Conservation (phyloP, 2,329 filamentous ascomycete species). For the Nemania diffusa region DNA sequence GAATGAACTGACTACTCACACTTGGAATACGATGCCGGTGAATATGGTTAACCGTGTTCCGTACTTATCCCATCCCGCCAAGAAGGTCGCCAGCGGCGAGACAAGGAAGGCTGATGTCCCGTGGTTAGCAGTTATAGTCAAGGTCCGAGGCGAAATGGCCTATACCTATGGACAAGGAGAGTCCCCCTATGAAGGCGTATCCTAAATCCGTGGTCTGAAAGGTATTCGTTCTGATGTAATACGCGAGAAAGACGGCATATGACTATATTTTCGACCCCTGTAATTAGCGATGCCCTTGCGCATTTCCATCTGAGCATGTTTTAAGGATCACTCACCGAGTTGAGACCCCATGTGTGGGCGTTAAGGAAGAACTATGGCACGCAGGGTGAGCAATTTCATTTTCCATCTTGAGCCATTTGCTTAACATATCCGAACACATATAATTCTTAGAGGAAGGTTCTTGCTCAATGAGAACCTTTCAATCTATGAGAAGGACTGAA, state of each 20-base stretch:
- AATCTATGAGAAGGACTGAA: neutral
- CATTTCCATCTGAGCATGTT: conserved; percentile 9
- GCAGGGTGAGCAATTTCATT: neutral
- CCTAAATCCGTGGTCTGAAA: conserved; percentile 73
- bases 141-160: neutral
- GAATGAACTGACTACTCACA: conserved; percentile 48
- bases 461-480: neutral
- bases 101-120: conserved; percentile 66
- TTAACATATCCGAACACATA: neutral
- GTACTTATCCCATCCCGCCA: conserved; percentile 63
- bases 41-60: conserved; percentile 74
- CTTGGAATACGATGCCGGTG: conserved; percentile 72
- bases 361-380: conserved; percentile 62
- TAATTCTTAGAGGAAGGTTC: neutral
- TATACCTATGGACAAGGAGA: conserved; percentile 68
- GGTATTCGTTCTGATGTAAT: conserved; percentile 65
- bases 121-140: conserved; percentile 41
- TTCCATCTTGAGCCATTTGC: neutral
- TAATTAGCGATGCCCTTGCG: conserved; percentile 31
- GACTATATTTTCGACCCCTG: conserved; percentile 54
- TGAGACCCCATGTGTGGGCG: conserved; percentile 79
- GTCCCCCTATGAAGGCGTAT: conserved; percentile 81
- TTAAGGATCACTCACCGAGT: conserved; percentile 60
- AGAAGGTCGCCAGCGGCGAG: conserved; percentile 72
- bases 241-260: conserved; percentile 67